Percentiles rank a stretch among this genome's conserved stretches.
Conservation (phyloP, 371 early-diverging fungal genomes). For the Coelomomyces lativittatus region DNA sequence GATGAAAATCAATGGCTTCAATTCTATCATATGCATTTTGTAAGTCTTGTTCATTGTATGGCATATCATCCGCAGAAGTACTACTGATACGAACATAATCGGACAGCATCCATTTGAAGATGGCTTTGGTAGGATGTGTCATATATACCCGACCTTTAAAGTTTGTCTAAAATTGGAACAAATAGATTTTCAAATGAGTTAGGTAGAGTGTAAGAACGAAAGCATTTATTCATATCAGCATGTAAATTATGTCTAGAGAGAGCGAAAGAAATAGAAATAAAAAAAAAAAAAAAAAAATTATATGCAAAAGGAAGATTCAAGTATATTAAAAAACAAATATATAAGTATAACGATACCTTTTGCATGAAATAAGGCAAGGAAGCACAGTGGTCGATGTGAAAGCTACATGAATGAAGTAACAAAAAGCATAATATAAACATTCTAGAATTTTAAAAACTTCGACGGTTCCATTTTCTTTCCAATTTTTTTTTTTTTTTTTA, state of each 20-base stretch:
- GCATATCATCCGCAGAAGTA: slow-evolving; percentile 66
- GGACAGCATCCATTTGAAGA: slow-evolving; percentile 92
- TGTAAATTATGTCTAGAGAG: background rate
- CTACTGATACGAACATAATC: slow-evolving; percentile 91
- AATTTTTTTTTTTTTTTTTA: too few species aligned
- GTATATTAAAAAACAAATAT: too few species aligned
- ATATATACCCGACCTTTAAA: slow-evolving; percentile 98
- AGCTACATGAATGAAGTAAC: slow-evolving; percentile 37
- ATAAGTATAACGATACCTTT: too few species aligned
- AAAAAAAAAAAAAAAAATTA: too few species aligned
- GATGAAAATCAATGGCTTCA: slow-evolving; percentile 94
- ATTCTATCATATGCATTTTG: slow-evolving; percentile 79
- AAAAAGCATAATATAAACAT: background rate
- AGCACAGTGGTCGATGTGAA: slow-evolving; percentile 99
- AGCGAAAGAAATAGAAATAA: slow-evolving; percentile 1
- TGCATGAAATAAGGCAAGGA: slow-evolving; percentile 97
- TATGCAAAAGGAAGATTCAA: too few species aligned
- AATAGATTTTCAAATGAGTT: background rate
- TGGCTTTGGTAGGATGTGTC: slow-evolving; percentile 99
- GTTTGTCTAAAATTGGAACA: slow-evolving; percentile 53
- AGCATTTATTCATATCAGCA: slow-evolving; percentile 1
- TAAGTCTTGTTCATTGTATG: slow-evolving; percentile 92
- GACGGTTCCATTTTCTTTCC: too few species aligned
- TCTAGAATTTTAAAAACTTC: too few species aligned
- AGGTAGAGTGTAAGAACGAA: slow-evolving; percentile 3